phyloP scores from a whole-genome alignment of 2,329 filamentous ascomycete species.

The Diaporthe sp. region DNA sequence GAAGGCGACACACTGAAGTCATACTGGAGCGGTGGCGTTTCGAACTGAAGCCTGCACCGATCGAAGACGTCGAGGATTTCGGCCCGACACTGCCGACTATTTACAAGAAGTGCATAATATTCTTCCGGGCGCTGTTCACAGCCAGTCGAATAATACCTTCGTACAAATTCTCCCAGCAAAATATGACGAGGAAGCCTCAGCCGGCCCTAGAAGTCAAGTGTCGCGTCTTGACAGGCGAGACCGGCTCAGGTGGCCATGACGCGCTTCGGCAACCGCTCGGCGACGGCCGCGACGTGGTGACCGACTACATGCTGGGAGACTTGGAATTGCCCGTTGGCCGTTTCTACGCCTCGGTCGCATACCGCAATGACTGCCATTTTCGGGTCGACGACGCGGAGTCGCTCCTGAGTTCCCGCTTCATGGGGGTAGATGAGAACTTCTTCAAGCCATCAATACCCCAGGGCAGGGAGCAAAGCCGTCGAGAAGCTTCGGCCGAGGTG shows the following conservation, averaged over 20 bases:
- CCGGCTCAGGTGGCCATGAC: constrained; percentile 72
- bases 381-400: constrained; percentile 92
- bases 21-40: constrained; percentile 93
- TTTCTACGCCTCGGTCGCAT: constrained; percentile 84
- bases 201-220: constrained; percentile 81
- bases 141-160: constrained; percentile 86
- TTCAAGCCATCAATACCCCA: constrained; percentile 83
- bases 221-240: constrained; percentile 78
- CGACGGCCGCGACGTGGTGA: constrained; percentile 75
- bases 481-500: constrained; percentile 64
- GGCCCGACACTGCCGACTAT: constrained; percentile 81
- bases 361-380: constrained; percentile 91
- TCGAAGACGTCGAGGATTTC: constrained; percentile 68
- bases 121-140: constrained; percentile 90
- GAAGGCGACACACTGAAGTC: constrained; percentile 75
- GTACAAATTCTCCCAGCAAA: constrained; percentile 85
- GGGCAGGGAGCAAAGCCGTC: constrained; percentile 57
- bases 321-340: constrained; percentile 90
- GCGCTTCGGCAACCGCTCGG: constrained; percentile 79
- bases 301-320: constrained; percentile 84
- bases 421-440: constrained; percentile 89
- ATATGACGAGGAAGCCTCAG: constrained; percentile 78
- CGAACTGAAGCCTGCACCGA: constrained; percentile 76
- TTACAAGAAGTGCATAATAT: constrained; percentile 97
- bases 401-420: constrained; percentile 90